phyloP scores from a whole-genome alignment of 2,329 filamentous ascomycete genomes.

The Alternaria brassicae region DNA sequence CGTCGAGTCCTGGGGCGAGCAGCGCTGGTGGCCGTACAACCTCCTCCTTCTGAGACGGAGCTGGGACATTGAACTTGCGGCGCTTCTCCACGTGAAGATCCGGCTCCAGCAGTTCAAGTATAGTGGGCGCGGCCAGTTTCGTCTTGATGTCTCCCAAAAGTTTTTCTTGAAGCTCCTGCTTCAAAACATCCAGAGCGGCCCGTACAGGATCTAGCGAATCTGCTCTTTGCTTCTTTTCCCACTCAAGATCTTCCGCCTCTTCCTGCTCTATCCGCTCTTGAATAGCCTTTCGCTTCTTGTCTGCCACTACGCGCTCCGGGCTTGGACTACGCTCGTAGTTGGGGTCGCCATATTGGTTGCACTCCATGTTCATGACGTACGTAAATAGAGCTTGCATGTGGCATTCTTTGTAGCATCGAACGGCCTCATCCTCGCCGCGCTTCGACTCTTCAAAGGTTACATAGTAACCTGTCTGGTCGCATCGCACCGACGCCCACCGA shows the following conservation, averaged over 20 bases:
- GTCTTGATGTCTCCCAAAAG: slow-evolving; percentile 88
- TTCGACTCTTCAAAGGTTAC: slow-evolving; percentile 85
- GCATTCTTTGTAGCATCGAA: slow-evolving; percentile 78
- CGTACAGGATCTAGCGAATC: slow-evolving; percentile 88
- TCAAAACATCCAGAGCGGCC: slow-evolving; percentile 80
- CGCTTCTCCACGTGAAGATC: slow-evolving; percentile 80
- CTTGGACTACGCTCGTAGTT: slow-evolving; percentile 65
- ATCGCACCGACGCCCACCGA: slow-evolving; percentile 79
- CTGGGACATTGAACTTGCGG: slow-evolving; percentile 77
- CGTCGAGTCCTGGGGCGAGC: slow-evolving; percentile 64
- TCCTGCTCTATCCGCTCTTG: slow-evolving; percentile 72
- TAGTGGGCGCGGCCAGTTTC: slow-evolving; percentile 79
- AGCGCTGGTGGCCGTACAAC: slow-evolving; percentile 63
- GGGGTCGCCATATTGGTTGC: slow-evolving; percentile 72
- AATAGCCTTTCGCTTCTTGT: slow-evolving; percentile 68
- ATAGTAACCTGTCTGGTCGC: slow-evolving; percentile 88
- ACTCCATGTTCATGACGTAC: slow-evolving; percentile 90
- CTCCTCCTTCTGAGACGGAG: slow-evolving; percentile 66
- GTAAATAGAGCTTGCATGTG: slow-evolving; percentile 88
- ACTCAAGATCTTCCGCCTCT: slow-evolving; percentile 81
- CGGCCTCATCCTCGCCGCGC: slow-evolving; percentile 78
- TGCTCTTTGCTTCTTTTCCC: slow-evolving; percentile 87
- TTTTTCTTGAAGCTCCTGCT: slow-evolving; percentile 83
- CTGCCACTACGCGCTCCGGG: slow-evolving; percentile 57
- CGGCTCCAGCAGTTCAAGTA: slow-evolving; percentile 84